Evolutionary conservation across 2,329 filamentous ascomycete species (phyloP).

Genomic region (Plectosphaerella sp.): DNA sequence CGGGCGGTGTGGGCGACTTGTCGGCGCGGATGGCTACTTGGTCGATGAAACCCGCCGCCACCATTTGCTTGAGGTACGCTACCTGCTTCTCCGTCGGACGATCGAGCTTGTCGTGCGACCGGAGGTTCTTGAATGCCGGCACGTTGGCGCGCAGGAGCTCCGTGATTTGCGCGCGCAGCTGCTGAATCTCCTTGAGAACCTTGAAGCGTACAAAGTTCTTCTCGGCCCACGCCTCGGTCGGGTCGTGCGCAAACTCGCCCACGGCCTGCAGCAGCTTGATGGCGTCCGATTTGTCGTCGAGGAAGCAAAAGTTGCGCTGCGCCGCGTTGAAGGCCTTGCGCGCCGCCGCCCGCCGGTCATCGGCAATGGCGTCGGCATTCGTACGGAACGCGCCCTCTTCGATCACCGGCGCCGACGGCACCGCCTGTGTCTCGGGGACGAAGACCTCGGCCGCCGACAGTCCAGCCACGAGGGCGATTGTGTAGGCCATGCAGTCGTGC

Average conservation of each 20-base stretch:
- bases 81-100: conserved; percentile 64
- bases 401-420: conserved; percentile 50
- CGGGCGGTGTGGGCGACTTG: conserved; percentile 68
- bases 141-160: conserved; percentile 75
- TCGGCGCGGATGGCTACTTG: conserved; percentile 91
- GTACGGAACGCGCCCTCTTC: conserved; percentile 48
- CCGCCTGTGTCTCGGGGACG: conserved; percentile 73
- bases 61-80: conserved; percentile 82
- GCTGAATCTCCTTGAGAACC: conserved; percentile 78
- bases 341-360: conserved; percentile 63
- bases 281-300: conserved; percentile 81
- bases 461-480: conserved; percentile 82
- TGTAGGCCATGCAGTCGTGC: conserved; percentile 77
- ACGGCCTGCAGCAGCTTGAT: conserved; percentile 88
- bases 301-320: conserved; percentile 72
- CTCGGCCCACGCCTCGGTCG: conserved; percentile 69
- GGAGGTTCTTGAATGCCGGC: conserved; percentile 55
- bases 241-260: conserved; percentile 77
- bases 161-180: conserved; percentile 78
- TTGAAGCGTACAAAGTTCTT: conserved; percentile 84
- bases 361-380: conserved; percentile 66
- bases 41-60: conserved; percentile 89
- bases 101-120: conserved; percentile 51
- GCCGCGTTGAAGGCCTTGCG: conserved; percentile 62
- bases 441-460: conserved; percentile 87